Evolutionary conservation across 768 basidiomycete genomes (phyloP).

Genomic region (Rhodotorula babjevae): DNA sequence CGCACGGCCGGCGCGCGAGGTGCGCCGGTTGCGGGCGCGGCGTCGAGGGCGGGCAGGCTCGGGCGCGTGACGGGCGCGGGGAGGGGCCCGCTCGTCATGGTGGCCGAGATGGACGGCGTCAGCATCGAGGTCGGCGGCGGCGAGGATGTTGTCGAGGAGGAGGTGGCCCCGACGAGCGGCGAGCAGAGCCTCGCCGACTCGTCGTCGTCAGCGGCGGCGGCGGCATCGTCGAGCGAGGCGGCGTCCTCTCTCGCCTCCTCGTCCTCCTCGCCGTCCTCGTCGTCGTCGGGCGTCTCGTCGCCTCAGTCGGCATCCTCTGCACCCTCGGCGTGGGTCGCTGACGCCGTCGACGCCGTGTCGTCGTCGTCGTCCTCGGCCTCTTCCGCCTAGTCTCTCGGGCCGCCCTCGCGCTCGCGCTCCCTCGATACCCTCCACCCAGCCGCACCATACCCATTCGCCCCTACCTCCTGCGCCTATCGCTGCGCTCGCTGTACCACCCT

Average conservation of each 20-base stretch:
- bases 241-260: no score
- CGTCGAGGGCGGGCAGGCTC: not conserved
- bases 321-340: not conserved
- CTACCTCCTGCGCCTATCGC: not conserved
- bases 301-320: not conserved
- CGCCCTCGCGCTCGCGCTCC: not conserved
- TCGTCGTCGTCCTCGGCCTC: not conserved
- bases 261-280: no score
- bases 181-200: no score
- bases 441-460: not conserved
- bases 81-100: conserved; percentile 10
- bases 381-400: not conserved
- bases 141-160: not conserved
- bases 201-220: no score
- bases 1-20: no score
- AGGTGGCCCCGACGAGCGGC: not conserved
- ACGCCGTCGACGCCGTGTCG: not conserved
- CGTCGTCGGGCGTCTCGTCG: not conserved
- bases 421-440: not conserved
- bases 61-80: conserved; percentile 14
- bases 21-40: not conserved
- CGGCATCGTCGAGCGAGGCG: no score
- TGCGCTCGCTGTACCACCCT: not conserved
- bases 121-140: conserved; percentile 16
- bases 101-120: conserved; percentile 27